These are phyloP conservation scores for Tylopilus orsonianus DNA, from an alignment of 1,284 basidiomycete species.

Conservation along the genomic window DNA sequence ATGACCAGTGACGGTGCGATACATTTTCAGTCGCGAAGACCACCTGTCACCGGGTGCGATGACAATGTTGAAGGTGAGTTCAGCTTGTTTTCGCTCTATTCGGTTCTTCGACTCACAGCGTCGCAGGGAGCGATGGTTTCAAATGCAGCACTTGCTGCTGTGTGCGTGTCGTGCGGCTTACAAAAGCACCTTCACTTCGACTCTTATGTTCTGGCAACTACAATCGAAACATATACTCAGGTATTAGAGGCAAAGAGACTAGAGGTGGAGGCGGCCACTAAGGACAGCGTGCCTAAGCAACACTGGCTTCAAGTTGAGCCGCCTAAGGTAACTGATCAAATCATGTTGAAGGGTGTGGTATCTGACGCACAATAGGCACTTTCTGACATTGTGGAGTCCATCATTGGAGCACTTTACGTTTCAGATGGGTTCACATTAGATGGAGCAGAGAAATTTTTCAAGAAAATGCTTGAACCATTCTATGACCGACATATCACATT, in stretches of 20 bases:
- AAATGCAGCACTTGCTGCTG: conserved; percentile 68
- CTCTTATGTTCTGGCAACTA: conserved; percentile 47
- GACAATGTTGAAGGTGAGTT: conserved; percentile 68
- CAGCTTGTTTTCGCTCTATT: background rate
- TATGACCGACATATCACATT: conserved; percentile 70
- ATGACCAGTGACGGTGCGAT: conserved; percentile 64
- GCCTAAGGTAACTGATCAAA: conserved; percentile 57
- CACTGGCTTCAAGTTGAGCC: conserved; percentile 76
- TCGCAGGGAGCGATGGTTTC: conserved; percentile 77
- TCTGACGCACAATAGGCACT: conserved; percentile 47
- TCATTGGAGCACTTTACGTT: conserved; percentile 73
- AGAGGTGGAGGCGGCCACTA: conserved; percentile 50
- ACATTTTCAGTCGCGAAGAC: conserved; percentile 64
- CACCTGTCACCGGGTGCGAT: conserved; percentile 67
- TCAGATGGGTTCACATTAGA: conserved; percentile 65
- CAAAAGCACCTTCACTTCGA: conserved; percentile 61
- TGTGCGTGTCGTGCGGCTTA: conserved; percentile 68
- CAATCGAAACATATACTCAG: conserved; percentile 55
- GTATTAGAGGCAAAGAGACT: conserved; percentile 47
- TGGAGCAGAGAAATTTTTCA: conserved; percentile 63
- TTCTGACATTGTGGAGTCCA: conserved; percentile 75
- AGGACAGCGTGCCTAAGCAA: conserved; percentile 56
- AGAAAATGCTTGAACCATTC: conserved; percentile 67
- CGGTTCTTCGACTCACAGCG: conserved; percentile 5
- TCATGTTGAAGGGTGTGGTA: background rate